Base-by-base conservation (phyloP, 306 rosid species). In the Fragaria iinumae region DNA sequence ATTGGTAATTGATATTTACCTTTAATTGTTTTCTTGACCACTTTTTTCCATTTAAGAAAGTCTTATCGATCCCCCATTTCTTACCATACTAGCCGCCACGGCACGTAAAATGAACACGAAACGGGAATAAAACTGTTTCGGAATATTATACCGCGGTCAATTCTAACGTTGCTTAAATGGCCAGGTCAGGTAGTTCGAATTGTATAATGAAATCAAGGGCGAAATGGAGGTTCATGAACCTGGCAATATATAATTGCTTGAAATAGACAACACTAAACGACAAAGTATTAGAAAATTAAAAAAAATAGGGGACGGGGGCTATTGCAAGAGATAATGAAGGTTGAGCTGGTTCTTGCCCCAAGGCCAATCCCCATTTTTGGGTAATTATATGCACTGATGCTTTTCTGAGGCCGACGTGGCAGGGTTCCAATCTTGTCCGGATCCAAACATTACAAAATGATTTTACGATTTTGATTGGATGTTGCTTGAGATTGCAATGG, bases 161-260 rank as follows among this genome's bases (percentile, higher is more conserved):
- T n/a, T n/a, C 12, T 13, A 38, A 38, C 16, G 21, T 11, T 72
- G 36, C 64, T 25, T 13, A 17, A 32, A 49, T 50, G 48, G n/a
- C 8, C 0, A 20, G 27, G 67, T 29, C 11, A 21, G 50, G 12
- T 34, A 12, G 20, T 6, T 21, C 3, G 36, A 1, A 52, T 5
- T 63, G 67, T 62, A 32, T 14, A 32, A 32, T 56, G 32, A 38
- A 79, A 53, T 4, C 38, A 12, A 4, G 0, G 27, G 10, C 2
- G 39, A 38, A 74, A 50, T 16, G 18, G 21, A 56, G 83, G 75
- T 76, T 76, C 86, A 79, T 43, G 43, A 6, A 5, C 43, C 43
- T 39, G 43, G 45, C 8, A 43, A 1, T 38, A 55, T 47, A 56
- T 68, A 50, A 53, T 11, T 11, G 17, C 18, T 44, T 67, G 32